Conservation (phyloP, 345 rosid species). For the Heritiera fomes region DNA sequence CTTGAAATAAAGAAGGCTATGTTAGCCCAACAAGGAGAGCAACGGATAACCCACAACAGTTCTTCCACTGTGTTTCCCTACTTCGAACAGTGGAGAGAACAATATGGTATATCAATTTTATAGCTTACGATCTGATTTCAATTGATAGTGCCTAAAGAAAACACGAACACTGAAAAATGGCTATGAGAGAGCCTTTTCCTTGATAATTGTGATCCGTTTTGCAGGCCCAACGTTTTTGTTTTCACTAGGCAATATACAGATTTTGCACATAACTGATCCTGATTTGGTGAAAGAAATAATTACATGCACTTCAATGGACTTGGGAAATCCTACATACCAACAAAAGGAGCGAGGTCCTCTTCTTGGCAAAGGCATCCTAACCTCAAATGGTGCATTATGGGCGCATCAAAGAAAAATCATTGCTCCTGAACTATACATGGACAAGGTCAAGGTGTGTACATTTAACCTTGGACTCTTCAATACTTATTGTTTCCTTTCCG, state of each 20-base stretch:
- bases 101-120: constrained; percentile 24
- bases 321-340: constrained; percentile 35
- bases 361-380: constrained; percentile 35
- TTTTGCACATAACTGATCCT: constrained; percentile 21
- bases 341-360: constrained; percentile 17
- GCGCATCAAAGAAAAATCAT: constrained; percentile 35
- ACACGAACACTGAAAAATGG: background rate
- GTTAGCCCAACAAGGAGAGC: background rate
- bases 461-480: too few species aligned
- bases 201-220: background rate
- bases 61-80: constrained; percentile 34
- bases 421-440: constrained; percentile 29
- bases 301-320: constrained; percentile 26
- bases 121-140: background rate
- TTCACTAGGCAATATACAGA: constrained; percentile 13
- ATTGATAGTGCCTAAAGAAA: background rate
- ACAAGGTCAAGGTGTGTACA: constrained; percentile 26
- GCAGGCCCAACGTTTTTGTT: constrained; percentile 25
- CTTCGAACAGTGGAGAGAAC: constrained; percentile 34
- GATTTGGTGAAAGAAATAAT: constrained; percentile 33
- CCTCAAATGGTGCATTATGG: constrained; percentile 35
- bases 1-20: constrained; percentile 34
- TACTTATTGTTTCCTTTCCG: too few species aligned
- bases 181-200: background rate
- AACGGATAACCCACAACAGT: constrained; percentile 27